These are phyloP conservation scores for Asterochloris sp. DNA, from an alignment of 139 green algal genomes.

Conservation along the genomic window DNA sequence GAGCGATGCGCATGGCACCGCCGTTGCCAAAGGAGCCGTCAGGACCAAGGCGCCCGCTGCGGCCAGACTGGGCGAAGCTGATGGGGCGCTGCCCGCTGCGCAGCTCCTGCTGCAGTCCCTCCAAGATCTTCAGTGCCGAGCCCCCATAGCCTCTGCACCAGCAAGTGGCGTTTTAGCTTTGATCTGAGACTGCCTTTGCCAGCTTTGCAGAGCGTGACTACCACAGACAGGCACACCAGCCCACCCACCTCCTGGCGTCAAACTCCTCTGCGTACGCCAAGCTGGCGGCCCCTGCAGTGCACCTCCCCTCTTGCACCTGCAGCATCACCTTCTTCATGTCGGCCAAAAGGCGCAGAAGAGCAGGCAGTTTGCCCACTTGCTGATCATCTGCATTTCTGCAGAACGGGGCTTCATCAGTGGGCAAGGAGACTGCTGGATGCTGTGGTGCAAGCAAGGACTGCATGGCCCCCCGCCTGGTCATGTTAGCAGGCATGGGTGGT, in stretches of 20 bases:
- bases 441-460: not conserved
- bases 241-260: not conserved
- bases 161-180: not conserved
- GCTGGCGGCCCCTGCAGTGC: constrained; percentile 3
- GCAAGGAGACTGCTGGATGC: not conserved
- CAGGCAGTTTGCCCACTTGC: too few species aligned
- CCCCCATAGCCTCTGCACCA: constrained; percentile 9
- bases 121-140: not conserved
- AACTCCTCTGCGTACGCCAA: not conserved
- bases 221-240: not conserved
- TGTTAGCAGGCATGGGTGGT: not conserved
- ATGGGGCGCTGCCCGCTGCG: too few species aligned
- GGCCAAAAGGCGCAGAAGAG: too few species aligned
- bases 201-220: not conserved
- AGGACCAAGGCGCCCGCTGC: constrained; percentile 22
- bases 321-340: not conserved
- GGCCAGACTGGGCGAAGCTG: constrained; percentile 3
- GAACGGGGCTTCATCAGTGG: not conserved
- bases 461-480: not conserved
- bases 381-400: too few species aligned
- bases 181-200: not conserved
- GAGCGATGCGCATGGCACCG: constrained; percentile 47
- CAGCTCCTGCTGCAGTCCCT: not conserved
- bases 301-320: not conserved
- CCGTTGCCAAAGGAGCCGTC: constrained; percentile 40